Evolutionary conservation across 345 rosid species (phyloP).

Genomic region (Diplotaxis tenuifolia): DNA sequence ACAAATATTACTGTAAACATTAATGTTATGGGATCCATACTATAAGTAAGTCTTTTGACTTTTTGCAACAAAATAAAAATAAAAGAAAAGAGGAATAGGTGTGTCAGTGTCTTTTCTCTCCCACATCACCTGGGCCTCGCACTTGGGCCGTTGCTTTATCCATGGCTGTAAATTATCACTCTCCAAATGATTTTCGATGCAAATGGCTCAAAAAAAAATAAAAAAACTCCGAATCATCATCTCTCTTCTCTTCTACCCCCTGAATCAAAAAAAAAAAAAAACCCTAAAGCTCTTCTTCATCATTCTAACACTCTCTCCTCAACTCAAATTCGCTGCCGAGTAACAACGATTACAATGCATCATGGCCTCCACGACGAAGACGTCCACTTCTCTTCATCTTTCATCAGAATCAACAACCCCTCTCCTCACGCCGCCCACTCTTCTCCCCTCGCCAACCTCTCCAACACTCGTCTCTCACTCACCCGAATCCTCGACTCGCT

Average conservation of each 20-base stretch:
- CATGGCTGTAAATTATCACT: no score
- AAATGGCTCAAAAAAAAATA: no score
- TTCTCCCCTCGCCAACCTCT: conserved; percentile 33
- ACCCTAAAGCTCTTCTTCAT: conserved; percentile 11
- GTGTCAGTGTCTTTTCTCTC: no score
- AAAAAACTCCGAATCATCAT: neutral
- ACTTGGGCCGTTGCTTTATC: no score
- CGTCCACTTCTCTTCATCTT: conserved; percentile 26
- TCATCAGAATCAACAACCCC: conserved; percentile 9
- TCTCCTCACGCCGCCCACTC: neutral
- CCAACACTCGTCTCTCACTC: conserved; percentile 23
- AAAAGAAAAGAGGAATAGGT: no score
- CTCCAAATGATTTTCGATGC: no score
- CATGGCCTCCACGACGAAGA: conserved; percentile 15
- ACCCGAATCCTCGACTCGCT: conserved; percentile 17
- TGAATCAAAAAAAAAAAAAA: conserved; percentile 16
- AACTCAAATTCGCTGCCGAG: neutral
- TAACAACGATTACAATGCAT: conserved; percentile 27
- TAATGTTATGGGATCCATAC: no score
- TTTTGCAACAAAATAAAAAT: no score
- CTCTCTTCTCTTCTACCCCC: neutral
- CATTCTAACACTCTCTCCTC: conserved; percentile 1
- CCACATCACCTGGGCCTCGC: no score
- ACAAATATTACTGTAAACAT: no score
- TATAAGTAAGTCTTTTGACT: no score